A percentile compares a stretch with the other conserved stretches of the same genome.
Evolutionary conservation across 305 asterid genomes (phyloP).

Genomic region (Salvia sclarea): DNA sequence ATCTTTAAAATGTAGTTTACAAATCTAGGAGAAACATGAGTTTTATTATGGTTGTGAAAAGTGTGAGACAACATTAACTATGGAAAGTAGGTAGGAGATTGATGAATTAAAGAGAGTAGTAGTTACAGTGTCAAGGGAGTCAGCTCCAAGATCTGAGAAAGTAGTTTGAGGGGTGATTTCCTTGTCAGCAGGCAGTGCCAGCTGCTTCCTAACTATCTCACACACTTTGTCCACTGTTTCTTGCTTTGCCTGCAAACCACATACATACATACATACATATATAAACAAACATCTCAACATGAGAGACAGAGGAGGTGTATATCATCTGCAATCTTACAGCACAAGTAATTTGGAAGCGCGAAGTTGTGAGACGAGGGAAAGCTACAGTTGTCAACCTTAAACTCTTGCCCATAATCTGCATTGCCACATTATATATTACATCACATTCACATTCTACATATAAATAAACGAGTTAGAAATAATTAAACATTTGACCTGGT

Average conservation of each 20-base stretch:
- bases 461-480: neutral
- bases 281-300: no score
- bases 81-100: no score
- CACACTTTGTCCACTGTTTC: constrained; percentile 37
- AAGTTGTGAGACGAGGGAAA: constrained; percentile 22
- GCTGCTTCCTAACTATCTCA: constrained; percentile 34
- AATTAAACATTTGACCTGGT: constrained; percentile 16
- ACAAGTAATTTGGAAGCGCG: constrained; percentile 26
- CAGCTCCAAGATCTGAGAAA: constrained; percentile 32
- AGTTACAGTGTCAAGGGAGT: constrained; percentile 33
- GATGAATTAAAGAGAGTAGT: no score
- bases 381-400: constrained; percentile 17
- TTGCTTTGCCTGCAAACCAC: constrained; percentile 28
- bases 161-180: constrained; percentile 34
- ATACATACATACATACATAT: no score
- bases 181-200: constrained; percentile 28
- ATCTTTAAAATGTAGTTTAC: no score
- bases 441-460: neutral
- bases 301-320: no score
- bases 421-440: neutral
- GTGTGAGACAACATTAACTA: no score
- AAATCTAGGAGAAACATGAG: no score
- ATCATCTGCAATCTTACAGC: constrained; percentile 18
- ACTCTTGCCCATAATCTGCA: constrained; percentile 12
- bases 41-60: no score